These are phyloP conservation scores for Claviceps pusilla DNA, from an alignment of 2,329 filamentous ascomycete genomes.

Conservation along the genomic window DNA sequence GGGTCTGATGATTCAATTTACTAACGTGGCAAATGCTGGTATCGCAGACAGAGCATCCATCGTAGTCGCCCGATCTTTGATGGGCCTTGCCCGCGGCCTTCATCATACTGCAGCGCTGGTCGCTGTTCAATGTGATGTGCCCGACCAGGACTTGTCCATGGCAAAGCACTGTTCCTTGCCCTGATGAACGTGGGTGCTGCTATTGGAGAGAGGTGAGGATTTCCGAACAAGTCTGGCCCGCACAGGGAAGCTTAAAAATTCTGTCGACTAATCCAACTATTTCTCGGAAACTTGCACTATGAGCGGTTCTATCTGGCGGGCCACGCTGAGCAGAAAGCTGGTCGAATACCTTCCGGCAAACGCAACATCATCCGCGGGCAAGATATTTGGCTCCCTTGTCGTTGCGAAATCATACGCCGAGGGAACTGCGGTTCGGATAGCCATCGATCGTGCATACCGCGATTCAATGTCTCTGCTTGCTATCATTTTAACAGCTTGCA, in stretches of 20 bases:
- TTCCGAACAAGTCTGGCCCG: background rate
- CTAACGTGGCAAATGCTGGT: slow-evolving; percentile 5
- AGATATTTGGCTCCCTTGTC: slow-evolving; percentile 14
- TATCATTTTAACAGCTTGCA: slow-evolving; percentile 6
- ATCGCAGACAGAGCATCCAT: slow-evolving; percentile 15
- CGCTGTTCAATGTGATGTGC: slow-evolving; percentile 16
- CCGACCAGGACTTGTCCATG: slow-evolving; percentile 18
- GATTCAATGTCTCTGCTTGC: slow-evolving; percentile 10
- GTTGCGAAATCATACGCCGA: slow-evolving; percentile 8
- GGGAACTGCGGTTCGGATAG: slow-evolving; percentile 4
- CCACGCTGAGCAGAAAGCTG: slow-evolving; percentile 11
- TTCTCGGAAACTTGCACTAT: slow-evolving; percentile 11
- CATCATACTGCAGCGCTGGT: slow-evolving; percentile 6
- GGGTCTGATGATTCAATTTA: slow-evolving; percentile 12
- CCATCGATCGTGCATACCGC: slow-evolving; percentile 9
- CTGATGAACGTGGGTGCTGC: slow-evolving; percentile 15
- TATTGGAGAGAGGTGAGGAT: slow-evolving; percentile 15
- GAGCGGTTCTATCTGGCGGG: slow-evolving; percentile 20
- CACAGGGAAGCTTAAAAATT: background rate
- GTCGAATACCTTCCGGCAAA: slow-evolving; percentile 8
- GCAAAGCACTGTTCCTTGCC: slow-evolving; percentile 20
- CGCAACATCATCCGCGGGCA: slow-evolving; percentile 5
- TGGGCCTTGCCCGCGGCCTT: slow-evolving; percentile 17
- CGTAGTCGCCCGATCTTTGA: slow-evolving; percentile 12
- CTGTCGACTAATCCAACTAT: background rate